Base-by-base conservation (phyloP, 148 eudicot species). In the Beta vulgaris region DNA sequence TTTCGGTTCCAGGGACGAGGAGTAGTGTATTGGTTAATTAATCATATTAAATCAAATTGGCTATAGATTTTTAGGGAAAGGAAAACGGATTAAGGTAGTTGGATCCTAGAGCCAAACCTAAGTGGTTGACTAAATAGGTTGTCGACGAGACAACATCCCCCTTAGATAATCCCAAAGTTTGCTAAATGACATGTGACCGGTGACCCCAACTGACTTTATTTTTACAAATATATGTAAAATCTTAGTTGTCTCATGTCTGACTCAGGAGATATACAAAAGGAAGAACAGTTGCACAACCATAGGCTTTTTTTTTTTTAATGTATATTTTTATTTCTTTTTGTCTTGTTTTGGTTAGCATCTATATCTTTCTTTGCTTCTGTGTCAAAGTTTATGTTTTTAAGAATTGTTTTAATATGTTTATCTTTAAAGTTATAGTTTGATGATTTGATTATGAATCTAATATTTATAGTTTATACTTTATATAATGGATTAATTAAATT, bases 81-180 rank as follows among this genome's bases (percentile, higher is more conserved):
- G 67, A 35, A 34, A 25, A 42, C 32, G 61, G 67, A 39, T 15
- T 60, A 35, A 35, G 10, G 7, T 64, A 51, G 10, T 51, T 7
- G 23, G 28, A 64, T 34, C 15, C 37, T 37, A n/a, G 46, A 64
- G 68, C 44, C 68, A 64, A 64, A 64, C 5, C 14, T 36, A 36
- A 34, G 37, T 15, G 9, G 68, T 64, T 64, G 68, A 64, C 67
- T 62, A 34, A 6, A 18, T 37, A 2, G 23, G 6, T 64, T 36
- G 43, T 64, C 42, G 29, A 64, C n/a, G n/a, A n/a, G n/a, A n/a
- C n/a, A n/a, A n/a, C 68, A 64, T 11, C 9, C 21, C 68, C 29
- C 40, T 36, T 36, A 8, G 43, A 64, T n/a, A 34, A 36, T 64
- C 68, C 68, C 36, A 64, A 64, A 64, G 68, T 15, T 64, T 40